phyloP scores from a whole-genome alignment of 257 asterid species.

The Osmanthus fragrans region DNA sequence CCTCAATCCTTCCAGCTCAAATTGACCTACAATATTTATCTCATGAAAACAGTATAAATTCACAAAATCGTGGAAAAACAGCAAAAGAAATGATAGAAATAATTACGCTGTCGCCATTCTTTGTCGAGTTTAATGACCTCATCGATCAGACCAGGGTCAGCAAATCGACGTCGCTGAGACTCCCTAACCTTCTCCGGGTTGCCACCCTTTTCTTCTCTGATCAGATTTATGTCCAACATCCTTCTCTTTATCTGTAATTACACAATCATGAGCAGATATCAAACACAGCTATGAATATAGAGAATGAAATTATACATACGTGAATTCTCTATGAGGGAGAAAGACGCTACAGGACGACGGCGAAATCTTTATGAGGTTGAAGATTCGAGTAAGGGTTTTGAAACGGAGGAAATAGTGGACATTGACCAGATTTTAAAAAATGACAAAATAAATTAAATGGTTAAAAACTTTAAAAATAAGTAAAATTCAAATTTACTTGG shows the following conservation, averaged over 20 bases:
- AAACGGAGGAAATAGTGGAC: too few species aligned
- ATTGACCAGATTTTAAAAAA: too few species aligned
- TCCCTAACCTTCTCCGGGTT: constrained; percentile 79
- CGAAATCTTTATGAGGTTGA: not conserved
- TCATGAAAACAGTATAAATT: constrained; percentile 10
- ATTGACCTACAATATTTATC: constrained; percentile 64
- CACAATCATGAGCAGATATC: not conserved
- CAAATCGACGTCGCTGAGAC: constrained; percentile 85
- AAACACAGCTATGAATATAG: not conserved
- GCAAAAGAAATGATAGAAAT: not conserved
- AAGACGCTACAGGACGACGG: not conserved
- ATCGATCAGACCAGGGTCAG: constrained; percentile 60
- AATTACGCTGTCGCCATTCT: constrained; percentile 77
- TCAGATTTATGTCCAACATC: constrained; percentile 89
- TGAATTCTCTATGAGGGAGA: not conserved
- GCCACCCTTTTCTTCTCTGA: constrained; percentile 85
- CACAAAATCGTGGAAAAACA: not conserved
- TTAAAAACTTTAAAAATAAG: too few species aligned
- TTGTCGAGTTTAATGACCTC: constrained; percentile 78
- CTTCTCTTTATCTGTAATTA: constrained; percentile 16
- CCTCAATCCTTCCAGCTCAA: constrained; percentile 71
- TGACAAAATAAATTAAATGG: too few species aligned
- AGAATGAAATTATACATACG: not conserved
- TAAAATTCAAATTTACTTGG: too few species aligned
- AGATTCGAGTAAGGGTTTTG: not conserved